phyloP scores from a whole-genome alignment of 176 grass and related monocot species.

The Echinochloa phyllopogon region DNA sequence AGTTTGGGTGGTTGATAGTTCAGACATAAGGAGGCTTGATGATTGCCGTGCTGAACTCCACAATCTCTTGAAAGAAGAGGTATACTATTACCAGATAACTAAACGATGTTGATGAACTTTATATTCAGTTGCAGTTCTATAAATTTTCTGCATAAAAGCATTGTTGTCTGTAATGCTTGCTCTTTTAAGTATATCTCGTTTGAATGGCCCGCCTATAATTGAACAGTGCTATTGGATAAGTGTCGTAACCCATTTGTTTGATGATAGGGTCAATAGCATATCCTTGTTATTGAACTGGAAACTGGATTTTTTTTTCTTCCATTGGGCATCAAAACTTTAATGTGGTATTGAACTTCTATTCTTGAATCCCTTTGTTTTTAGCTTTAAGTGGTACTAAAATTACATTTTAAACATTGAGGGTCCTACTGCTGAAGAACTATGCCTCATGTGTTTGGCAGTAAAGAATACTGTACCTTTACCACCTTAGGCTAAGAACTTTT shows the following conservation, averaged over 20 bases:
- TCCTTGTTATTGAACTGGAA: neutral
- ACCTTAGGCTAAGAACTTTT: neutral
- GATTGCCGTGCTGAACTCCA: slow-evolving; percentile 88
- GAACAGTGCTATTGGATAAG: neutral
- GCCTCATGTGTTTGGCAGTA: neutral
- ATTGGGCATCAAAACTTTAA: neutral
- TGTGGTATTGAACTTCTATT: neutral
- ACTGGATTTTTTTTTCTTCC: neutral
- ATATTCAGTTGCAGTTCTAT: neutral
- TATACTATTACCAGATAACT: slow-evolving; percentile 41
- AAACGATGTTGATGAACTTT: neutral
- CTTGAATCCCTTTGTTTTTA: neutral
- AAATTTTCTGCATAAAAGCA: neutral
- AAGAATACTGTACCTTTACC: neutral
- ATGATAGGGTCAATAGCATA: too few species aligned
- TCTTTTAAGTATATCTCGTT: neutral
- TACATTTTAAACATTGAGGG: neutral
- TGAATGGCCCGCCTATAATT: neutral
- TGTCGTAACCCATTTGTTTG: neutral
- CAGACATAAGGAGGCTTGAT: slow-evolving; percentile 77
- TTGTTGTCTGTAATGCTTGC: neutral
- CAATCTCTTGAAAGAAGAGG: slow-evolving; percentile 97
- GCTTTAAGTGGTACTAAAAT: neutral
- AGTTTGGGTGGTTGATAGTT: slow-evolving; percentile 93
- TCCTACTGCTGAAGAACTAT: neutral